Evolutionary conservation across 1,284 basidiomycete genomes (phyloP), one percentile per base, ranked within the genome.

Genomic region (Cutaneotrichosporon daszewskae): DNA sequence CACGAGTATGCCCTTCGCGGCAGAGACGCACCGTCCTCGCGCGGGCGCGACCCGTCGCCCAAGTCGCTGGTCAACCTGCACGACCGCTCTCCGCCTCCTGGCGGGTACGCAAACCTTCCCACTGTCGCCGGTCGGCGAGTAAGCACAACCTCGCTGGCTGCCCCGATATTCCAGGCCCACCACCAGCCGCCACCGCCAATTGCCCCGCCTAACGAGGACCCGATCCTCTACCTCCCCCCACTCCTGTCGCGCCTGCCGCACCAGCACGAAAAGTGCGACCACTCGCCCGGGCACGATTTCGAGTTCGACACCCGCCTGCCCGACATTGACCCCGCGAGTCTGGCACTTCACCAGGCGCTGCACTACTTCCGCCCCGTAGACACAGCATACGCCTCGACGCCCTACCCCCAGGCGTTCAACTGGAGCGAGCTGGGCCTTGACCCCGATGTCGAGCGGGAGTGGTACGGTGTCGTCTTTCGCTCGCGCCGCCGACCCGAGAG

Each of bases 391-490:
- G 82, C 87, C 0, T 59, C 56, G 13, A 68, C 68, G 3, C 74
- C 80, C 4, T 94, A 91, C 58, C 68, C 72, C 2, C 74, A 80
- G 25, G 84, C 85, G 0, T 95, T 94, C 75, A 94, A 92, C 64
- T 95, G 88, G 88, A 58, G 69, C n/a, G 77, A 84, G 34, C 72
- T 95, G 1, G 55, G 37, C 13, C 56, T 69, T 3, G 58, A 61
- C 1, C 41, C 45, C 23, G 44, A 57, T 3, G 51, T 57, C 26
- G 53, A 58, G 54, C 73, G 85, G 40, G 86, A 90, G 55, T 90
- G 87, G 87, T 94, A 91, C 64, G 83, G 82, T 47, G 90, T 94
- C 17, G 87, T 81, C 10, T 94, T 94, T 68, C 76, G 87, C n/a
- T 87, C 84, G 49, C 79, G 79, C 55, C 76, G 90, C 26, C 82